phyloP scores from a whole-genome alignment of 108 stramenopile species.

The Thalassiosira profunda region DNA sequence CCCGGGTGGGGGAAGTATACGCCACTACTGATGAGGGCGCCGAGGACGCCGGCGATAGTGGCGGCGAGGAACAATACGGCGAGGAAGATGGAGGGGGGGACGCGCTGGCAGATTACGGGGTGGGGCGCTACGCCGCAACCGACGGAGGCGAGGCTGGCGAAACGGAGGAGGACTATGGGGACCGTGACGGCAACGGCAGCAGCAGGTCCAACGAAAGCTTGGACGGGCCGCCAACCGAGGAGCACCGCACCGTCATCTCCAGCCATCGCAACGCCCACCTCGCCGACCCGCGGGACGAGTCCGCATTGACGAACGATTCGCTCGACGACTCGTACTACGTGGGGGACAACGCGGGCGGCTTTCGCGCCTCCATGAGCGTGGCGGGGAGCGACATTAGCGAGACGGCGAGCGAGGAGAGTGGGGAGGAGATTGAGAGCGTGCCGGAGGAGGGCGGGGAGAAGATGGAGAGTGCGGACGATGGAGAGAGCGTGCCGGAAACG shows the following conservation, averaged over 20 bases:
- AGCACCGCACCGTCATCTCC: not conserved
- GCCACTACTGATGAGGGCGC: not conserved
- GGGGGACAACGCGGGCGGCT: not conserved
- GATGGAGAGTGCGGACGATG: too few relatives aligned
- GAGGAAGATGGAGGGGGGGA: not conserved
- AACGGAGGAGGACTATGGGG: not conserved
- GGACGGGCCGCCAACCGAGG: too few relatives aligned
- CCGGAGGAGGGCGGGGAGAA: too few relatives aligned
- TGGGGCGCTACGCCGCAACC: not conserved
- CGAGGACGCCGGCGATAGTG: not conserved
- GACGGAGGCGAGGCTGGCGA: not conserved
- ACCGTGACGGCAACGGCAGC: too few relatives aligned
- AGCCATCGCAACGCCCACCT: not conserved
- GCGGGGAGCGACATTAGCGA: slow-evolving; percentile 6
- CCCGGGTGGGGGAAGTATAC: slow-evolving; percentile 1
- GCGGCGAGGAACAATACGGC: not conserved
- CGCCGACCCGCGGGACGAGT: not conserved
- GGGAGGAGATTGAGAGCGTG: not conserved
- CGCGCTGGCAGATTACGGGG: not conserved
- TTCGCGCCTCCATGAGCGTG: not conserved
- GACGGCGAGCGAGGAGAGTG: slow-evolving; percentile 3
- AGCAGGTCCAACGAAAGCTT: too few relatives aligned
- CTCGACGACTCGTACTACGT: slow-evolving; percentile 6
- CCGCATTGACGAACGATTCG: not conserved
- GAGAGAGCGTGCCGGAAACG: too few relatives aligned